Conservation (phyloP, 2,329 filamentous ascomycete species). For the Ophiostoma sp. region DNA sequence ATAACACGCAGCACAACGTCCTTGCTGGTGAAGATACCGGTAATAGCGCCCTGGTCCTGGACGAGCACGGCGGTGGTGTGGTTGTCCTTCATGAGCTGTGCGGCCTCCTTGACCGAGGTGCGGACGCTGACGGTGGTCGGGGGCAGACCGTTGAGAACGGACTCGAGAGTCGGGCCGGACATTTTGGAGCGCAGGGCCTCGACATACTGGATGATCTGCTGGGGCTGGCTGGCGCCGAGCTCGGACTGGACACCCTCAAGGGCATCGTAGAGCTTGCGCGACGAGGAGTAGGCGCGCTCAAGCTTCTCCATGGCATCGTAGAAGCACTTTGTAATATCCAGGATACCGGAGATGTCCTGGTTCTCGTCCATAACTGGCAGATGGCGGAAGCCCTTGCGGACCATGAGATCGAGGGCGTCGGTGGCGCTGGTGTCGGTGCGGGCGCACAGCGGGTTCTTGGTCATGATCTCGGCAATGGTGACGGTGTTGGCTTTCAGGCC, state of each 20-base stretch:
- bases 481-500: slow-evolving; percentile 84
- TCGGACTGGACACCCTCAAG: slow-evolving; percentile 97
- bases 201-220: slow-evolving; percentile 98
- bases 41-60: slow-evolving; percentile 94
- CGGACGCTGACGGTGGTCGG: slow-evolving; percentile 93
- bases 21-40: slow-evolving; percentile 98
- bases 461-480: slow-evolving; percentile 98
- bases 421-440: slow-evolving; percentile 97
- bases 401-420: slow-evolving; percentile 95
- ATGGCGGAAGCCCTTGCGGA: slow-evolving; percentile 95
- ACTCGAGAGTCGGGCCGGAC: slow-evolving; percentile 94
- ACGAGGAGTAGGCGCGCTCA: slow-evolving; percentile 94
- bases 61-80: slow-evolving; percentile 95
- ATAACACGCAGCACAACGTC: slow-evolving; percentile 97
- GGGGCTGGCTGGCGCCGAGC: slow-evolving; percentile 88
- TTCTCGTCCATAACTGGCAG: slow-evolving; percentile 99
- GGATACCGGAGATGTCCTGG: slow-evolving; percentile 94
- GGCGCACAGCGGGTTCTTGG: slow-evolving; percentile 96
- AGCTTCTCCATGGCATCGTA: slow-evolving; percentile 99
- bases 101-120: slow-evolving; percentile 94
- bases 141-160: slow-evolving; percentile 83
- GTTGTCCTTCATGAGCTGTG: slow-evolving; percentile 95
- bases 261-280: slow-evolving; percentile 95
- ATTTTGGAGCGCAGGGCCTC: slow-evolving; percentile 93
- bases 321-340: slow-evolving; percentile 99